phyloP scores from a whole-genome alignment of 495 filamentous ascomycete genomes.

The Penicillium canescens region DNA sequence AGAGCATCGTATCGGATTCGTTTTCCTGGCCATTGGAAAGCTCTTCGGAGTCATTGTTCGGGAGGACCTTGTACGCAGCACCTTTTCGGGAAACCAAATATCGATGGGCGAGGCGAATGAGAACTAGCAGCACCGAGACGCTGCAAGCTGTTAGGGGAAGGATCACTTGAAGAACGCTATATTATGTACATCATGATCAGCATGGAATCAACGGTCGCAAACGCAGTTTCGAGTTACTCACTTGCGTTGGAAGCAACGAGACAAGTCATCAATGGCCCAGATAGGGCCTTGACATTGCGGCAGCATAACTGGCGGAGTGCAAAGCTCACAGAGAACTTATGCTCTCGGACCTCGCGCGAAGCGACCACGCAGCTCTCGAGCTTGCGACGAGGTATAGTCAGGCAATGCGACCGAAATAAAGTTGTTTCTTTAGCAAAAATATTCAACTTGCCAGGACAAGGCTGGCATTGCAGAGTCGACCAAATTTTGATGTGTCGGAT shows the following conservation, averaged over 20 bases:
- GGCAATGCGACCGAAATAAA: slow-evolving; percentile 5
- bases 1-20: slow-evolving; percentile 64
- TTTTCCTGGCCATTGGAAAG: slow-evolving; percentile 55
- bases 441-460: slow-evolving; percentile 18
- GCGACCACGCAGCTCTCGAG: slow-evolving; percentile 6
- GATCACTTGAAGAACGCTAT: slow-evolving; percentile 80
- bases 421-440: slow-evolving; percentile 11
- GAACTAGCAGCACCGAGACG: slow-evolving; percentile 68
- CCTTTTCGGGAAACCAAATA: slow-evolving; percentile 40
- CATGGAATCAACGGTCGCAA: slow-evolving; percentile 2
- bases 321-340: slow-evolving; percentile 15
- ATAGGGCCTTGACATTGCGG: slow-evolving; percentile 75
- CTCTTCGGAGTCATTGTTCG: slow-evolving; percentile 45
- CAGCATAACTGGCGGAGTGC: slow-evolving; percentile 52
- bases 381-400: background rate
- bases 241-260: slow-evolving; percentile 85
- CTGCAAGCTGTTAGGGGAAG: slow-evolving; percentile 73
- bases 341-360: slow-evolving; percentile 9
- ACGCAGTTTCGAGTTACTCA: slow-evolving; percentile 34
- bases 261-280: slow-evolving; percentile 89
- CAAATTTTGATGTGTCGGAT: slow-evolving; percentile 9
- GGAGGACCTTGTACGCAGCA: slow-evolving; percentile 32
- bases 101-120: slow-evolving; percentile 54
- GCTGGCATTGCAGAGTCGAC: slow-evolving; percentile 31
- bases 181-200: slow-evolving; percentile 18